phyloP scores from a whole-genome alignment of 1,284 basidiomycete species.

The Schizopora paradoxa region DNA sequence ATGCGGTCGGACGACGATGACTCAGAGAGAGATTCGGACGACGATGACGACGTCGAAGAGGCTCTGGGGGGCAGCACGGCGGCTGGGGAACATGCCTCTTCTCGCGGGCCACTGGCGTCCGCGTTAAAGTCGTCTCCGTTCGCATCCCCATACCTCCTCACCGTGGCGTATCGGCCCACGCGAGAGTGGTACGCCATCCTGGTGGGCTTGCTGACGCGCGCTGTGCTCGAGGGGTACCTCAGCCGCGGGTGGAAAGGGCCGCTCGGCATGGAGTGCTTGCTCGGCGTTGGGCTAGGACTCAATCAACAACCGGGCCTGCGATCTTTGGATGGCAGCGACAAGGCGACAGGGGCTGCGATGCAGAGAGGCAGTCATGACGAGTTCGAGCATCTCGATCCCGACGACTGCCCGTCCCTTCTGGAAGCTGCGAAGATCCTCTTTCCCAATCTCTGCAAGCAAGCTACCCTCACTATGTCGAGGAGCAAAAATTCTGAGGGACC shows the following conservation, averaged over 20 bases:
- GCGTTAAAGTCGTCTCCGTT: slow-evolving; percentile 6
- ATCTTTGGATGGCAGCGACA: slow-evolving; percentile 8
- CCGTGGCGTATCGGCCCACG: slow-evolving; percentile 50
- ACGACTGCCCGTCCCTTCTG: slow-evolving; percentile 62
- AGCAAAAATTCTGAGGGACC: slow-evolving; percentile 30
- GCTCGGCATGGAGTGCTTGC: slow-evolving; percentile 62
- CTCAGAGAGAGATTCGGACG: slow-evolving; percentile 14
- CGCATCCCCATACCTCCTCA: slow-evolving; percentile 13
- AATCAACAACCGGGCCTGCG: slow-evolving; percentile 19
- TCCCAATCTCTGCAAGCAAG: slow-evolving; percentile 40
- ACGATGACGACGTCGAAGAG: slow-evolving; percentile 10
- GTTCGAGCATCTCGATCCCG: slow-evolving; percentile 64
- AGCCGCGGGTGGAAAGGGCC: slow-evolving; percentile 72
- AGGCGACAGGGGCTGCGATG: slow-evolving; percentile 7
- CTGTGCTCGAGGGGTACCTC: slow-evolving; percentile 76
- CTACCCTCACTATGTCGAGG: neutral
- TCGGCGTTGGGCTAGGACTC: slow-evolving; percentile 66
- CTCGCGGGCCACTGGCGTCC: slow-evolving; percentile 8
- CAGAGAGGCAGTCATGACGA: slow-evolving; percentile 31
- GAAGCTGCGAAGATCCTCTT: slow-evolving; percentile 68
- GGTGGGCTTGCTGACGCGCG: slow-evolving; percentile 67
- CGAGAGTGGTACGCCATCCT: slow-evolving; percentile 77
- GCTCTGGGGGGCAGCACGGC: neutral
- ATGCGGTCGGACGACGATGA: slow-evolving; percentile 1
- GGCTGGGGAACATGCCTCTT: neutral